Evolutionary conservation across 257 asterid species (phyloP), one percentile per base, ranked within the genome.

Genomic region (Sherardia arvensis): DNA sequence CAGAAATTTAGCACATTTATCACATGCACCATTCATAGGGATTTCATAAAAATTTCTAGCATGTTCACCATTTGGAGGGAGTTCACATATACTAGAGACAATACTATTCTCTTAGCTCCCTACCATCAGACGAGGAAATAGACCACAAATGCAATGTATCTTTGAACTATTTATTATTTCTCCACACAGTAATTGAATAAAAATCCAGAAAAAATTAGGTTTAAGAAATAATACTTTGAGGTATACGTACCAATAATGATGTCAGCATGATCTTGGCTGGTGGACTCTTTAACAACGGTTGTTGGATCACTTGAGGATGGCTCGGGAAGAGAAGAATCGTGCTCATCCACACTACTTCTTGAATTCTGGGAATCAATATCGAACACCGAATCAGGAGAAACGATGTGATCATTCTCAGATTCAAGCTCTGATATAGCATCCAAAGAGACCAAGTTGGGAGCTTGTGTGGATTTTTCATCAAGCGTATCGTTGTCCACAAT

Each of bases 301-400:
- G 67, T 53, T 43, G 33, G 23, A 66, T 53, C 72, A 72, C 69
- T 74, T 61, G 72, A 73, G 29, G 55, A 56, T 36, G 77, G 75
- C 20, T 32, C 78, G 60, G 78, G 65, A 66, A 59, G 74, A 75
- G 81, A 63, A 55, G 74, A 68, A 53, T 78, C 87, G 62, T 49
- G 71, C 56, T 80, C 94, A 76, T 85, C 76, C 1, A 34, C 57
- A 71, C 88, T 79, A 71, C 78, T 74, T 67, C 55, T 80, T 67
- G 95, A 83, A 71, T 76, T 71, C 23, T 67, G 66, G 33, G 91
- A 83, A 77, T 78, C 84, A 70, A 68, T 76, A 71, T 87, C 90
- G 69, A 87, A 84, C 61, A 72, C 85, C 0, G 85, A 71, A 78
- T 87, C 84, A 53, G 77, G 77, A 67, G 82, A 78, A 58, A 74